A percentile compares a stretch with the other conserved stretches of the same genome.
Evolutionary conservation across 164 flowering plant genomes (phyloP).

Genomic region (Cinnamomum chago): DNA sequence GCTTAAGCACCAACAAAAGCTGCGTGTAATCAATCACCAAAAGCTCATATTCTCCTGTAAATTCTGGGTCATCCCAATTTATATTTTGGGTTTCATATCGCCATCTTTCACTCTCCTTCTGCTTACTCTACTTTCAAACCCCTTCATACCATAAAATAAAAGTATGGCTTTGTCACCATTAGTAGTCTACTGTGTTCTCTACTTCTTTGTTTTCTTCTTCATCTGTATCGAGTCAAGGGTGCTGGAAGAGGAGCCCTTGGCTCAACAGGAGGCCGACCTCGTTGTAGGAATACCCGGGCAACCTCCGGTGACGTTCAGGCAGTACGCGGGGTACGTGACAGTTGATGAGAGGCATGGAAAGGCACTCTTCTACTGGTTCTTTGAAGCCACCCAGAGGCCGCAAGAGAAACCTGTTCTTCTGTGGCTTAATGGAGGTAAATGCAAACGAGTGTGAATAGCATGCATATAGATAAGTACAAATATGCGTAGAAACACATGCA

Average conservation of each 20-base stretch:
- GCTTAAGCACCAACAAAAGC: no score
- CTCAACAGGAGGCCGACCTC: constrained; percentile 39
- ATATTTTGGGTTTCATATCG: no score
- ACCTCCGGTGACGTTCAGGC: constrained; percentile 49
- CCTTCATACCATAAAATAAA: not conserved
- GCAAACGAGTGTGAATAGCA: not conserved
- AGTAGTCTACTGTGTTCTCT: not conserved
- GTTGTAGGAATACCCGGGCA: constrained; percentile 56
- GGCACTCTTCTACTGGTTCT: constrained; percentile 75
- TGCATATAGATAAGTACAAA: not conserved
- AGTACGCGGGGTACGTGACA: constrained; percentile 57
- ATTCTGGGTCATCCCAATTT: no score
- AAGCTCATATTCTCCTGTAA: no score
- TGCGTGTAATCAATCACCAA: no score
- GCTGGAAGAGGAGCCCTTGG: not conserved
- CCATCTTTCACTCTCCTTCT: no score
- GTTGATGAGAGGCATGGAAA: constrained; percentile 43
- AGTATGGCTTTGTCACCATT: not conserved
- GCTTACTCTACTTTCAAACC: no score
- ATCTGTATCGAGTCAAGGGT: not conserved
- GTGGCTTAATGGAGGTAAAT: constrained; percentile 67
- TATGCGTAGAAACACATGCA: not conserved
- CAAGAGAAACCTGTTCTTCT: constrained; percentile 44
- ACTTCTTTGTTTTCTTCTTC: not conserved
- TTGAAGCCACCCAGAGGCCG: constrained; percentile 46